Base-by-base conservation (phyloP, 1,284 basidiomycete genomes). In the Hypsizygus ulmarius region DNA sequence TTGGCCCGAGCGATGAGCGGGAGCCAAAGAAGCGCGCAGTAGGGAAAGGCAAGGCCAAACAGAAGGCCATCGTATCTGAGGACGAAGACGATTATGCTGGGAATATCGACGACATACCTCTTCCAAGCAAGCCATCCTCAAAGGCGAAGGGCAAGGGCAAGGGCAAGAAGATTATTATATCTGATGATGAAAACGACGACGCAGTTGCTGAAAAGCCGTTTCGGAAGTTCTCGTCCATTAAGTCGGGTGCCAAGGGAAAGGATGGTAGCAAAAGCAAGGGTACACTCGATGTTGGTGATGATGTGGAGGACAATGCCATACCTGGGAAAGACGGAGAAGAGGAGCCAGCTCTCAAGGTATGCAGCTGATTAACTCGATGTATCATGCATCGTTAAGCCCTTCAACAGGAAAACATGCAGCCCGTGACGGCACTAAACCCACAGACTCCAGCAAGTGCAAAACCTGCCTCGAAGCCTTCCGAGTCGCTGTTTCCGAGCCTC, bases 401-500 rank as follows among this genome's bases (percentile, higher is more conserved):
- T n/a, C 10, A 18, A n/a, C 15, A 59, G 54, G 56, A 56, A 49
- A 59, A 59, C 28, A 15, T 39, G 15, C 45, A 49, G 28, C 49
- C 51, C 14, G 28, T 18, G 16, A 10, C 21, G 4, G 12, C 25
- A 10, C 18, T 15, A 7, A 25, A 10, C 28, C 11, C 29, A 21
- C 27, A 33, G 27, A 29, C 42, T 14, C 32, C 45, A 9, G 21
- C 27, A n/a, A 36, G 25, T 32, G 44, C 45, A n/a, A 51, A 51
- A 45, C 41, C 42, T 35, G n/a, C 16, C 32, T 8, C 21, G 3
- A 34, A 18, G 30, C 38, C 50, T n/a, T 43, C 12, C 9, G 54
- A 56, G 40, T 39, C 51, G 45, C 50, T 38, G 52, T 53, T 53
- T 52, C 58, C 52, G 27, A 61, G 61, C 21, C 53, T 71, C 5